Evolutionary conservation across 2,329 filamentous ascomycete species (phyloP), one percentile per base, ranked within the genome.

Genomic region (Trichoderma koningii): DNA sequence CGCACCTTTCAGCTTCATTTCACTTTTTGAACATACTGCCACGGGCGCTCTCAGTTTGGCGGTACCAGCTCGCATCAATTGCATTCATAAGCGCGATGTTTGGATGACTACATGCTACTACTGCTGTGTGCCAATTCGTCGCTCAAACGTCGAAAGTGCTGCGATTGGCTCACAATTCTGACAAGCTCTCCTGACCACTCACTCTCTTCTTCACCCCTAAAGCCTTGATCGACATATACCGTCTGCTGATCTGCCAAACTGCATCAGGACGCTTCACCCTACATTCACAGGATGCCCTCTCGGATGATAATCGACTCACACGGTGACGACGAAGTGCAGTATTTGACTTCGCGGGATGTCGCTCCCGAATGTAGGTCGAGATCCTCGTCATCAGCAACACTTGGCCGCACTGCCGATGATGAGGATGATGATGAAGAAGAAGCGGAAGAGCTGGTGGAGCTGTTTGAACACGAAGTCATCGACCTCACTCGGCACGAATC

Each of bases 401-500:
- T 76, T 7, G 59, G 66, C 6, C 61, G 64, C 5, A 47, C 60
- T 1, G 21, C 59, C 6, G 52, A 19, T 5, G 63, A 41, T 0
- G 38, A 53, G 2, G 48, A 55, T 3, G 60, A 41, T 1, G 41
- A 62, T 5, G 59, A 55, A 5, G 38, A 5, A 9, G 59, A 47
- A 6, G 48, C 19, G 10, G 50, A 62, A 9, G 50, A 50, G 1
- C 19, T 52, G 21, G 10, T 23, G 34, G 34, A 55, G 7, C 10
- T 68, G 7, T 67, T 70, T 14, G 62, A 65, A 7, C 68, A 70
- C 2, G 71, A 76, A 17, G 65, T 76, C 1, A 76, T 79, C 26
- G 76, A 79, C 42, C 71, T 79, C 3, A 77, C 75, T 0, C 66
- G 66, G 1, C 72, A 76, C 1, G 69, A 70, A 14, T 45, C 67